A percentile compares a stretch with the other conserved stretches of the same genome.
phyloP scores from a whole-genome alignment of 768 basidiomycete species.

The Hericium erinaceus region DNA sequence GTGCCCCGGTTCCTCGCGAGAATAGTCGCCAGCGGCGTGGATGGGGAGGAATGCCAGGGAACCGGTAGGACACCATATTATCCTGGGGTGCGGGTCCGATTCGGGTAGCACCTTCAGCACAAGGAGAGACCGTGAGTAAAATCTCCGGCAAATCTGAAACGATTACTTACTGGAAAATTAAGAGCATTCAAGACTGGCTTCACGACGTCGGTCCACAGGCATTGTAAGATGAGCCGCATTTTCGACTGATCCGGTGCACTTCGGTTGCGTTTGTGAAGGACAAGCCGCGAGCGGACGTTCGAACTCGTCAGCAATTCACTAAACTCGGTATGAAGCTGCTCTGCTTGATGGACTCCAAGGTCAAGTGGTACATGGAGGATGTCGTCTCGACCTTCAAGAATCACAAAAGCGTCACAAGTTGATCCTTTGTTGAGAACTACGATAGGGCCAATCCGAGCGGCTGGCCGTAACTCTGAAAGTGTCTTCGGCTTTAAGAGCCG shows the following conservation, averaged over 20 bases:
- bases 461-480: not conserved
- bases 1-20: not conserved
- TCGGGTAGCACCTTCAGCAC: not conserved
- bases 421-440: not conserved
- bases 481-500: not conserved
- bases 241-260: not conserved
- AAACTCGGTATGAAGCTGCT: not conserved
- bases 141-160: not conserved
- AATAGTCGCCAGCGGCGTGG: conserved; percentile 4
- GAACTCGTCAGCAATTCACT: not conserved
- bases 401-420: not conserved
- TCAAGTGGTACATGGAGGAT: not conserved
- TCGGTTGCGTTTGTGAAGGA: not conserved
- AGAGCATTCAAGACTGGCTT: not conserved
- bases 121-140: not conserved
- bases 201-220: not conserved
- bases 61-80: conserved; percentile 6
- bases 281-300: not conserved
- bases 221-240: not conserved
- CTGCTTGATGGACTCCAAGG: not conserved
- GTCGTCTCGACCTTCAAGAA: not conserved
- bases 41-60: conserved; percentile 3
- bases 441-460: not conserved
- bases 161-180: not conserved
- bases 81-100: not conserved